phyloP scores from a whole-genome alignment of 805 yeast species.

The Spathaspora girioi region DNA sequence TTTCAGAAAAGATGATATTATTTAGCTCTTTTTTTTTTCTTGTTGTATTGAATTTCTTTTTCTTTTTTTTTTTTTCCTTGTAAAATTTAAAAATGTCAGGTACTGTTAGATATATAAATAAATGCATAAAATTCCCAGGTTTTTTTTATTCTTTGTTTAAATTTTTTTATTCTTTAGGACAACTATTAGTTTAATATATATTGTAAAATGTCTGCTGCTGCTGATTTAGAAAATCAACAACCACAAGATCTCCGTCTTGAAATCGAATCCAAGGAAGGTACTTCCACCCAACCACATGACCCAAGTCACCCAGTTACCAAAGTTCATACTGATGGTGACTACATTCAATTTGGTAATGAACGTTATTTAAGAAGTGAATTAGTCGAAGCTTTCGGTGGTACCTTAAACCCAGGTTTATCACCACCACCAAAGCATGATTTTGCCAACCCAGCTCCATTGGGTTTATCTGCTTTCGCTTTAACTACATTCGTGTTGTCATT shows the following conservation, averaged over 20 bases:
- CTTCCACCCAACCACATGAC: conserved; percentile 2
- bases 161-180: background rate
- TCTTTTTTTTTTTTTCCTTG: background rate
- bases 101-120: background rate
- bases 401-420: conserved; percentile 60
- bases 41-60: background rate
- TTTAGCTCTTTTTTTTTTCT: background rate
- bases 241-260: conserved; percentile 27
- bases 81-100: background rate
- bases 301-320: conserved; percentile 21
- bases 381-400: conserved; percentile 76
- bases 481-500: conserved; percentile 65
- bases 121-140: background rate
- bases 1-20: background rate
- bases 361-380: conserved; percentile 62
- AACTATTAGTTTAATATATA: background rate
- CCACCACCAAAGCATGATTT: conserved; percentile 40
- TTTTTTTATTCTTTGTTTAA: background rate
- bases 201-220: conserved; percentile 15
- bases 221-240: conserved; percentile 35
- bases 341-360: conserved; percentile 67
- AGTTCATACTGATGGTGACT: conserved; percentile 50
- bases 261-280: conserved; percentile 11
- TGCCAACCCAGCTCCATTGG: conserved; percentile 78
- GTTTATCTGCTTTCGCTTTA: conserved; percentile 66